Base-by-base conservation (phyloP, 345 rosid species). In the Durio zibethinus region DNA sequence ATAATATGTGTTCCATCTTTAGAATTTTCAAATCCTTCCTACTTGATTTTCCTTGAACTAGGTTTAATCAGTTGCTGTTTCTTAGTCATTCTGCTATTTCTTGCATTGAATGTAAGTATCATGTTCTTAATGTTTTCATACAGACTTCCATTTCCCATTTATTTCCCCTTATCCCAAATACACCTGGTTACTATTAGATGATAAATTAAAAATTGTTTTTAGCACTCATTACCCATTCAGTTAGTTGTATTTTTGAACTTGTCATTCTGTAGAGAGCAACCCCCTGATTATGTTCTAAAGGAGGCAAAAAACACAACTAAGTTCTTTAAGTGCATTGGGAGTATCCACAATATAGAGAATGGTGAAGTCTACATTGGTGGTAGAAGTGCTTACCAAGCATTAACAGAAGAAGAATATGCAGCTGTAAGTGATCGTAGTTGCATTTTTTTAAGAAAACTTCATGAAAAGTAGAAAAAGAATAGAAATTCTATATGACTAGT, bases 271-370 rank as follows among this genome's bases (percentile, higher is more conserved):
- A 97, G 99, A 79, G 90, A 82, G 73, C 97, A 97, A 80, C 99
- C 99, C 79, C 98, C 99, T 76, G 99, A 94, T 85, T 91, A 91
- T 84, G 80, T 94, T 61, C 91, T 97, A 72, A 91, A 92, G 89
- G 98, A 94, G 85, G 97, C 99, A 74, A 94, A 94, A 84, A 90
- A 87, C 82, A 87, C 94, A 2, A 89, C 77, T 67, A 97, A 94
- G 86, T 97, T 94, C 82, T 97, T 94, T 78, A 97, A 96, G 85
- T 95, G 99, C 81, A 70, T 95, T 75, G 97, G 97, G 78, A 93
- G 87, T 83, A 87, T 89, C 83, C 93, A 92, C 80, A 87, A 82
- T 80, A 59, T 87, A 67, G 96, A 90, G 77, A 86, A 79, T 84
- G 85, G 78, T 76, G 94, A 87, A 71, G 77, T 83, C 81, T 81